phyloP scores from a whole-genome alignment of 2,329 filamentous ascomycete species.

The Orbilia ellipsospora region DNA sequence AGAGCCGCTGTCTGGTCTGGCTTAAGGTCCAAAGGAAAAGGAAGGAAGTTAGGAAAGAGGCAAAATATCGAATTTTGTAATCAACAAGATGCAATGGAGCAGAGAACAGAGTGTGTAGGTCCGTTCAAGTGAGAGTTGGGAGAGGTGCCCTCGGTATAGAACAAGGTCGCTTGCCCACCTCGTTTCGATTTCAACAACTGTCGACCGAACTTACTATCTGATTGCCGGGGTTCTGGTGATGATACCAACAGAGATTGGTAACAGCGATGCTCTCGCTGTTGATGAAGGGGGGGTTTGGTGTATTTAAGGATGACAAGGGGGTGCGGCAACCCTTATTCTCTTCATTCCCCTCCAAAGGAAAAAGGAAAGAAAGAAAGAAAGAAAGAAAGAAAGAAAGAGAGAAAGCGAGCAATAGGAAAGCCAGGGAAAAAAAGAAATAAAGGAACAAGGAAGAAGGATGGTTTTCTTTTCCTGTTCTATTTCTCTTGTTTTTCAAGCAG shows the following conservation, averaged over 20 bases:
- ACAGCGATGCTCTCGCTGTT: neutral
- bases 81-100: no score
- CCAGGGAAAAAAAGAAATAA: neutral
- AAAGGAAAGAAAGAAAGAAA: conserved; percentile 1
- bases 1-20: no score
- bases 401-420: neutral
- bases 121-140: no score
- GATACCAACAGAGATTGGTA: conserved; percentile 10
- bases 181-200: neutral
- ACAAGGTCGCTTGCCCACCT: no score
- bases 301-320: conserved; percentile 31
- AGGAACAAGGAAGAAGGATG: neutral
- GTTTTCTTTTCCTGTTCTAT: no score
- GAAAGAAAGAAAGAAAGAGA: neutral
- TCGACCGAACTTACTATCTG: neutral
- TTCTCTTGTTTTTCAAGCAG: no score
- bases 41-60: no score
- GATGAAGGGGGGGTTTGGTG: conserved; percentile 23
- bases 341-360: neutral
- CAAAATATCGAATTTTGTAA: no score
- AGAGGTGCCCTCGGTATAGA: no score
- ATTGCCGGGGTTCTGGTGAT: conserved; percentile 7
- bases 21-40: no score
- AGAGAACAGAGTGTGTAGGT: no score
- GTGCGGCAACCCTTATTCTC: neutral